phyloP scores from a whole-genome alignment of 1,284 basidiomycete species.

The Volvariella surrecta region DNA sequence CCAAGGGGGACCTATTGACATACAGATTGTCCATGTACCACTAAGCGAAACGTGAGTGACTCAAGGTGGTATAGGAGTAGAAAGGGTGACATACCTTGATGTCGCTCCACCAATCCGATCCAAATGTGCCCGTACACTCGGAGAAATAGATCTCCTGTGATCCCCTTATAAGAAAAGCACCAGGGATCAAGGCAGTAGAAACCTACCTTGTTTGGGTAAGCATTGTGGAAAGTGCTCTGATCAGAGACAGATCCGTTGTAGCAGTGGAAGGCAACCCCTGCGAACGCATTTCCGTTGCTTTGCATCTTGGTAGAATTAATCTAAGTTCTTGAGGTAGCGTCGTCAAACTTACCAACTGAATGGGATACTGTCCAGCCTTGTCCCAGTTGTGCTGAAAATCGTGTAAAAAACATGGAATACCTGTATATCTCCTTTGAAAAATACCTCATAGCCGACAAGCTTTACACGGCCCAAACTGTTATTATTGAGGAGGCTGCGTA shows the following conservation, averaged over 20 bases:
- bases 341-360: conserved; percentile 22
- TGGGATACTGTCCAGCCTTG: conserved; percentile 36
- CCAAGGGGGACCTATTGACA: conserved; percentile 12
- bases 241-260: conserved; percentile 35
- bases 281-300: conserved; percentile 31
- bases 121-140: conserved; percentile 38
- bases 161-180: conserved; percentile 1
- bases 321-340: neutral
- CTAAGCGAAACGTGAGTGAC: conserved; percentile 21
- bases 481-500: conserved; percentile 38
- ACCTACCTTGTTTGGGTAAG: conserved; percentile 36
- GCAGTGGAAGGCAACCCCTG: conserved; percentile 47
- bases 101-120: conserved; percentile 72
- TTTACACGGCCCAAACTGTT: conserved; percentile 39
- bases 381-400: conserved; percentile 44
- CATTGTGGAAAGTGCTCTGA: conserved; percentile 33
- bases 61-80: neutral
- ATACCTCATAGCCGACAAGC: conserved; percentile 34
- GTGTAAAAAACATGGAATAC: conserved; percentile 7
- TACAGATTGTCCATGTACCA: conserved; percentile 73
- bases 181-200: neutral
- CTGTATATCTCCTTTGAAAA: conserved; percentile 1
- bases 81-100: conserved; percentile 45
- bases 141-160: conserved; percentile 33
- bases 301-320: conserved; percentile 22